Evolutionary conservation across 257 asterid species (phyloP).

Genomic region (Jacaranda copaia): DNA sequence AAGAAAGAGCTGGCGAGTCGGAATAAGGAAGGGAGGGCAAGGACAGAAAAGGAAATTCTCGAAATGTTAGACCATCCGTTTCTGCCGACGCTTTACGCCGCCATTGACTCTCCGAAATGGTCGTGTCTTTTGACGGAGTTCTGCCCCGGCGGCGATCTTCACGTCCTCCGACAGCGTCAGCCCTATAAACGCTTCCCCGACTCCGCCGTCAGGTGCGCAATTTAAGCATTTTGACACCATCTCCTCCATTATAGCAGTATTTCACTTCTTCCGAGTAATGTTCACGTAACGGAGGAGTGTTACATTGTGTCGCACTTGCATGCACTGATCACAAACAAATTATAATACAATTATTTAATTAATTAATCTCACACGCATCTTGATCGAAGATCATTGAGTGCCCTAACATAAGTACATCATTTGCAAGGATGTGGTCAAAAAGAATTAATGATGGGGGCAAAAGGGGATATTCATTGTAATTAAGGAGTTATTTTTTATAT

Average conservation of each 20-base stretch:
- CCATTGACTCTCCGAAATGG: slow-evolving; percentile 87
- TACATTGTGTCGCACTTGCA: slow-evolving; percentile 31
- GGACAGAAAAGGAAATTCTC: slow-evolving; percentile 84
- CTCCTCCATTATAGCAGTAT: neutral
- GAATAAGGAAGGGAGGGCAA: slow-evolving; percentile 91
- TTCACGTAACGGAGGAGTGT: neutral
- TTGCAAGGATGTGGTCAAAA: no score
- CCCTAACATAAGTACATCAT: no score
- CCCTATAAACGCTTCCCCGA: slow-evolving; percentile 90
- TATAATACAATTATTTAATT: no score
- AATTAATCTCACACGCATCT: no score
- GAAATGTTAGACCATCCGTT: slow-evolving; percentile 94
- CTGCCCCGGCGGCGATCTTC: slow-evolving; percentile 98
- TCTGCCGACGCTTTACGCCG: slow-evolving; percentile 82
- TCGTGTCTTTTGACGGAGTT: slow-evolving; percentile 88
- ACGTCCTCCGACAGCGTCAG: slow-evolving; percentile 96
- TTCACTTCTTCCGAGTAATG: neutral
- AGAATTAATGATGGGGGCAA: no score
- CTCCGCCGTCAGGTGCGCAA: slow-evolving; percentile 82
- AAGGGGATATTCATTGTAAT: no score
- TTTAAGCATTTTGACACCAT: slow-evolving; percentile 21
- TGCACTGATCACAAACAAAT: slow-evolving; percentile 30
- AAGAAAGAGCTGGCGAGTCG: slow-evolving; percentile 78
- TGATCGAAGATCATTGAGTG: no score
- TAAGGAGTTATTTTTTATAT: no score